Evolutionary conservation across 2,329 filamentous ascomycete genomes (phyloP), one percentile per base, ranked within the genome.

Genomic region (Fusarium veterinarium): DNA sequence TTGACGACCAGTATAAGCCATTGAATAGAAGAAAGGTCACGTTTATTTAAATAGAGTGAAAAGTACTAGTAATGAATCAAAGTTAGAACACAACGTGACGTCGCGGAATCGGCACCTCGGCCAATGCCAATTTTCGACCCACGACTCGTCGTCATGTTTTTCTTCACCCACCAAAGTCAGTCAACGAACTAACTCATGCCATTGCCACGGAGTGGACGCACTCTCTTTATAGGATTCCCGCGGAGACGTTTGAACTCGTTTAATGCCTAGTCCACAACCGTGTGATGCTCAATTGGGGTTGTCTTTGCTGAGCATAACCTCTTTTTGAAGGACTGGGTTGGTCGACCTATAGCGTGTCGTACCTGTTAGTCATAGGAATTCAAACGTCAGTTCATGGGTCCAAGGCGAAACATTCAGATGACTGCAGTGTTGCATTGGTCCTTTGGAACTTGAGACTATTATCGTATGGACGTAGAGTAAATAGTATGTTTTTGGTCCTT

Each of bases 91-190:
- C 63, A 45, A 46, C 52, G 63, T 58, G 66, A 69, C 58, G 58
- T 59, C 49, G 64, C 35, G 66, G 49, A 69, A 64, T 38, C 64
- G 56, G 67, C 40, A 49, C 30, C 64, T 61, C 61, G 61, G 68
- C 67, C 69, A 52, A 19, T 31, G 68, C 61, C 68, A 48, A 17
- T 23, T 30, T 42, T 33, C 30, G 61, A 71, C 60, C 67, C 66
- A 70, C 61, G 67, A 53, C 23, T 23, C 30, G 49, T 40, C 49
- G 64, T 56, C 42, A 51, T 69, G 44, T 25, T 56, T 59, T 40
- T n/a, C 23, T 6, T 51, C 53, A 37, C 31, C 42, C 20, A 41
- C 23, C 19, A 37, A 37, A 9, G 40, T 40, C 30, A 19, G 35
- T 17, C 13, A 28, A 25, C 30, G 3, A 20, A 11, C 33, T 37